Evolutionary conservation across 805 yeast species (phyloP).

Genomic region (Wickerhamomyces queroliae): DNA sequence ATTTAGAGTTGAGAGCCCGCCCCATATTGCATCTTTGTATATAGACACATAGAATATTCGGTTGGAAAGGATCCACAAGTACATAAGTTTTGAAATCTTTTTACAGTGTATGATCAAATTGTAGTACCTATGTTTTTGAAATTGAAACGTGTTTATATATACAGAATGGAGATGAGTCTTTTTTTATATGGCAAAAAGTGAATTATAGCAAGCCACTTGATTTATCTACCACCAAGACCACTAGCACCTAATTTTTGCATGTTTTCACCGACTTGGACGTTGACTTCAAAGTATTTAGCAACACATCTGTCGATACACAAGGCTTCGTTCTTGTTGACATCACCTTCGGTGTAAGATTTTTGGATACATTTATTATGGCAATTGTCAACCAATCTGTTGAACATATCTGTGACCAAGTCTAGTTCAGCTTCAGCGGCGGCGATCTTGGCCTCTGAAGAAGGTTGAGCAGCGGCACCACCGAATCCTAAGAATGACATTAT

Average conservation of each 20-base stretch:
- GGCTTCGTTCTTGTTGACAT: slow-evolving; percentile 72
- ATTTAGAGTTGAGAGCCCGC: not conserved
- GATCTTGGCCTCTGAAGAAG: slow-evolving; percentile 69
- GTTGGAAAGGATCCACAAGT: not conserved
- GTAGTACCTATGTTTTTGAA: not conserved
- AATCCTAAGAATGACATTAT: slow-evolving; percentile 69
- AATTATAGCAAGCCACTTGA: not conserved
- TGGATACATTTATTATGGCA: slow-evolving; percentile 85
- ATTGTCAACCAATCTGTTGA: slow-evolving; percentile 83
- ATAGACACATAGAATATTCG: slow-evolving; percentile 1
- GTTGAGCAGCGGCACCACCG: slow-evolving; percentile 62
- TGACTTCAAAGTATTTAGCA: slow-evolving; percentile 88
- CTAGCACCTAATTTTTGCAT: slow-evolving; percentile 47
- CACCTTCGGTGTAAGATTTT: slow-evolving; percentile 61
- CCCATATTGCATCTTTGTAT: no score
- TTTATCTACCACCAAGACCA: slow-evolving; percentile 31
- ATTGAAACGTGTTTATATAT: not conserved
- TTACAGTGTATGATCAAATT: no score
- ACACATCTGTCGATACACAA: slow-evolving; percentile 94
- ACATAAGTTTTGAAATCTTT: not conserved
- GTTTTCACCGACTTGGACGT: slow-evolving; percentile 88
- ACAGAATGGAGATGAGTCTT: not conserved
- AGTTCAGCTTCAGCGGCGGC: slow-evolving; percentile 95
- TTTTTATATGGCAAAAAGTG: not conserved
- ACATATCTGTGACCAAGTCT: slow-evolving; percentile 97